Evolutionary conservation across 129 eudicot species (phyloP).

Genomic region (Centaurea solstitialis): DNA sequence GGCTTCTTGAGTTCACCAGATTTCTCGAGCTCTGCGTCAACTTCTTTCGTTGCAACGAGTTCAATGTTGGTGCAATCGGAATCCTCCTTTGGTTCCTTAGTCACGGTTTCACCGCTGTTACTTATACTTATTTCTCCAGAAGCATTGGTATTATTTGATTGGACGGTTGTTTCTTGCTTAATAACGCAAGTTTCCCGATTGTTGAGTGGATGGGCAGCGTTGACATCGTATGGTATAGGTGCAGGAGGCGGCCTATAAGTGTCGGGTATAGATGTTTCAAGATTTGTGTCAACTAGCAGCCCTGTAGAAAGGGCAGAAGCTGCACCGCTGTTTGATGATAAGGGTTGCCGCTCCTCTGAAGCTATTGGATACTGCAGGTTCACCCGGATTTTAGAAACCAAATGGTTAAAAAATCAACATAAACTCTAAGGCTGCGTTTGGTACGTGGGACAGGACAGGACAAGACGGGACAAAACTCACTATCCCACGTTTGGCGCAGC

Average conservation of each 20-base stretch:
- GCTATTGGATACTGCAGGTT: conserved; percentile 71
- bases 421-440: no score
- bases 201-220: conserved; percentile 38
- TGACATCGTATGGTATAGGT: conserved; percentile 81
- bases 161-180: conserved; percentile 40
- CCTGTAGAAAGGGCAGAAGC: conserved; percentile 57
- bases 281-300: conserved; percentile 85
- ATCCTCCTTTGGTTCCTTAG: conserved; percentile 48
- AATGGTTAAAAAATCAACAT: neutral
- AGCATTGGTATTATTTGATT: conserved; percentile 30
- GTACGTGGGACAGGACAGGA: no score
- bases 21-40: conserved; percentile 51
- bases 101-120: conserved; percentile 34
- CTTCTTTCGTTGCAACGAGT: conserved; percentile 47
- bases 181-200: conserved; percentile 43
- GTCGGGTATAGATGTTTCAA: conserved; percentile 81
- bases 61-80: conserved; percentile 51
- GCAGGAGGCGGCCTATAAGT: conserved; percentile 89
- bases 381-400: neutral
- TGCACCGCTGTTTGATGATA: conserved; percentile 61
- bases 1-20: conserved; percentile 72
- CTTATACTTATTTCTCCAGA: conserved; percentile 38
- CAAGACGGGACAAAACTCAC: no score
- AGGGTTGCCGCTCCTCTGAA: conserved; percentile 78
- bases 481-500: no score